These are phyloP conservation scores for Calonectria leucothoes DNA, from an alignment of 2,329 filamentous ascomycete species.

Conservation along the genomic window DNA sequence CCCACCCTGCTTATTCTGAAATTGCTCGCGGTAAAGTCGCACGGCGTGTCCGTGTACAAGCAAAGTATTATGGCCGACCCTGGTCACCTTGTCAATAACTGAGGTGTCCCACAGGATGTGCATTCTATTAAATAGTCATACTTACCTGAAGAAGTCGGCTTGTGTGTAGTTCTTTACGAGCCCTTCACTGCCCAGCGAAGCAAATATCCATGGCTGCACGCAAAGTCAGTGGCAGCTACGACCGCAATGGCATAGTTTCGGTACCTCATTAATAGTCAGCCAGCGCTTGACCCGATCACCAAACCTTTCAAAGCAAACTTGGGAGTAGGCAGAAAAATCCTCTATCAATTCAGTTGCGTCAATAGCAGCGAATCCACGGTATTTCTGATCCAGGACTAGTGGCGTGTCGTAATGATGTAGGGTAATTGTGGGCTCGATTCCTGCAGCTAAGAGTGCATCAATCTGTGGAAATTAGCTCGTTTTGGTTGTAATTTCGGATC, in stretches of 20 bases:
- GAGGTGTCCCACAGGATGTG: background rate
- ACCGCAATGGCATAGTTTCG: background rate
- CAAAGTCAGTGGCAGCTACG: background rate
- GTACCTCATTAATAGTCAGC: slow-evolving; percentile 14
- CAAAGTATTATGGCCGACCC: slow-evolving; percentile 1
- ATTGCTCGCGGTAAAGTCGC: background rate
- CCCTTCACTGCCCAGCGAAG: background rate
- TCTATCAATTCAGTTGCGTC: background rate
- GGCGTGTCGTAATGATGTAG: slow-evolving; percentile 14
- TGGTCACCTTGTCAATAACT: background rate
- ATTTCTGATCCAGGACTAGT: background rate
- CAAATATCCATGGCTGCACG: slow-evolving; percentile 8
- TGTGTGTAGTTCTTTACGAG: background rate
- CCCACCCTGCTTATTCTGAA: background rate
- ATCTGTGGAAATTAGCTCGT: background rate
- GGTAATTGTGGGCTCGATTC: slow-evolving; percentile 3
- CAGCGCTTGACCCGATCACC: slow-evolving; percentile 11
- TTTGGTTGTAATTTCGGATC: background rate
- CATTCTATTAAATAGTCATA: background rate
- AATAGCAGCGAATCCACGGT: background rate
- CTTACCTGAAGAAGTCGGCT: slow-evolving; percentile 7
- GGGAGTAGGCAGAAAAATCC: background rate
- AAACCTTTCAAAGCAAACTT: slow-evolving; percentile 11
- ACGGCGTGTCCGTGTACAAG: background rate
- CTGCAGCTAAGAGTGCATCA: background rate